phyloP scores from a whole-genome alignment of 176 grass and related monocot genomes.

The Saccharum spontaneum region DNA sequence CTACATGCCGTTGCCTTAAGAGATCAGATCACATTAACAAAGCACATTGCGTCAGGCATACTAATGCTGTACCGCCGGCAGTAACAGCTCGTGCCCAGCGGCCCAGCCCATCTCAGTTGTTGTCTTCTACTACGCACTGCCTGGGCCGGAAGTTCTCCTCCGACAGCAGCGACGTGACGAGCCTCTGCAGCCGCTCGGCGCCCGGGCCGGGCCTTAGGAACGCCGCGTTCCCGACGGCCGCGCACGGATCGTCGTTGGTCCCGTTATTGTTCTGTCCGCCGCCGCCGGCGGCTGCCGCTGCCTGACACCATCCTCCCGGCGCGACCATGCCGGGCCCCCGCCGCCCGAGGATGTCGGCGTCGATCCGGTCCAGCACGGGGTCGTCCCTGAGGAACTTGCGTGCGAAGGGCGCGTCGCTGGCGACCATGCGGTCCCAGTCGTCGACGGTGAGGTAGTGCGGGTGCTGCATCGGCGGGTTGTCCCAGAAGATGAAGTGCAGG shows the following conservation, averaged over 20 bases:
- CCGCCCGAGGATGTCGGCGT: conserved; percentile 53
- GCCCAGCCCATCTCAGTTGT: not conserved
- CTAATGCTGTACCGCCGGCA: too few species aligned
- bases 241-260: conserved; percentile 43
- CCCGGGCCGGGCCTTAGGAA: conserved; percentile 45
- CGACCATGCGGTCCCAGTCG: conserved; percentile 65
- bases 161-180: conserved; percentile 57
- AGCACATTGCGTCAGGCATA: too few species aligned
- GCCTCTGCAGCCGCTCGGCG: conserved; percentile 47
- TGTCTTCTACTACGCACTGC: conserved; percentile 42
- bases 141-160: conserved; percentile 69
- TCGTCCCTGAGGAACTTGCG: conserved; percentile 70
- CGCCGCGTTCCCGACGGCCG: conserved; percentile 34
- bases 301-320: conserved; percentile 63
- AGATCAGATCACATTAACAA: too few species aligned
- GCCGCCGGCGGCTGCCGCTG: not conserved
- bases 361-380: conserved; percentile 62
- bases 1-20: too few species aligned
- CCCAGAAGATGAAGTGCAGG: conserved; percentile 89
- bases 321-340: conserved; percentile 28
- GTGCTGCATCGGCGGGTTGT: conserved; percentile 89
- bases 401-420: conserved; percentile 71
- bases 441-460: conserved; percentile 55
- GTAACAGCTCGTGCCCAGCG: not conserved
- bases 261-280: not conserved